phyloP scores from a whole-genome alignment of 2,329 filamentous ascomycete genomes.

The Pyrenophora teres region DNA sequence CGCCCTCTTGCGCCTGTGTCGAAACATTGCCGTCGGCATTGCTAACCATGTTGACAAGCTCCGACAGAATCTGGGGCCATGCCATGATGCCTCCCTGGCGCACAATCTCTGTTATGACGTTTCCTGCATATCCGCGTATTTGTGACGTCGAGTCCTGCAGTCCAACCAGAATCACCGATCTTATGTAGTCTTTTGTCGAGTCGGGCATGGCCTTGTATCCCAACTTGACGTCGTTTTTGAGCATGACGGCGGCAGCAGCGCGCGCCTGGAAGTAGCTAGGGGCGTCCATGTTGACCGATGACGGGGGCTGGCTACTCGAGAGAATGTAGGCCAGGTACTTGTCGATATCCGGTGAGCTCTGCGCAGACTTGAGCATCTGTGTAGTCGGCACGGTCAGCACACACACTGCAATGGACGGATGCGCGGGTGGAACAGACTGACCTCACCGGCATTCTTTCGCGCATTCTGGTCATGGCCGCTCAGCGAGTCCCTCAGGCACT shows the following conservation, averaged over 20 bases:
- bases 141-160: conserved; percentile 81
- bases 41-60: conserved; percentile 76
- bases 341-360: conserved; percentile 87
- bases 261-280: conserved; percentile 76
- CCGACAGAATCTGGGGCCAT: conserved; percentile 88
- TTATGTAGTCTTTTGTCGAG: conserved; percentile 74
- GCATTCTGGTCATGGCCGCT: conserved; percentile 78
- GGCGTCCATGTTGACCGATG: conserved; percentile 62
- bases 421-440: conserved; percentile 55
- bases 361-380: conserved; percentile 92
- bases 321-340: conserved; percentile 96
- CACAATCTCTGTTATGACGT: conserved; percentile 91
- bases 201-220: conserved; percentile 78
- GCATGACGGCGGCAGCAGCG: conserved; percentile 86
- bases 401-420: conserved; percentile 10
- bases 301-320: conserved; percentile 68
- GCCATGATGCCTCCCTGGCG: conserved; percentile 80
- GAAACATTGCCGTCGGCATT: conserved; percentile 72
- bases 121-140: conserved; percentile 88
- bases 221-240: conserved; percentile 88
- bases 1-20: conserved; percentile 81
- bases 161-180: conserved; percentile 74
- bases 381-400: conserved; percentile 31
- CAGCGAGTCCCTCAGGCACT: conserved; percentile 88
- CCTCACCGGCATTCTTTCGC: conserved; percentile 87